Evolutionary conservation across 306 rosid species (phyloP).

Genomic region (Quercus parvula): DNA sequence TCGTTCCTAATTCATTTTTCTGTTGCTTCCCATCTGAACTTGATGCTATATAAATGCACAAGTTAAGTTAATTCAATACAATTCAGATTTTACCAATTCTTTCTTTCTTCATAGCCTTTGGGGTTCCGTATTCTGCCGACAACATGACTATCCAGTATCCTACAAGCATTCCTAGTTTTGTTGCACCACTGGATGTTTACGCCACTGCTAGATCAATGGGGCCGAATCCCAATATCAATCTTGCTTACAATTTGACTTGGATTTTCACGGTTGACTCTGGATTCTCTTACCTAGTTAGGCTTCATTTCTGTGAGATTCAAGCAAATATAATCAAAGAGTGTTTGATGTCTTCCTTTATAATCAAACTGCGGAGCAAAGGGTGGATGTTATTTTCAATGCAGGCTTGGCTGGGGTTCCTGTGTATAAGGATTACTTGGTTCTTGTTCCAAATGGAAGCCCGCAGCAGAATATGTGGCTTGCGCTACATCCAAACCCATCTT

Average conservation of each 20-base stretch:
- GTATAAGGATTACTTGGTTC: slow-evolving; percentile 55
- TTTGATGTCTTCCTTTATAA: slow-evolving; percentile 62
- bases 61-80: no score
- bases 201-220: slow-evolving; percentile 89
- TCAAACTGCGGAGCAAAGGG: slow-evolving; percentile 50
- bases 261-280: slow-evolving; percentile 66
- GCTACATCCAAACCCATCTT: slow-evolving; percentile 46
- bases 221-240: slow-evolving; percentile 41
- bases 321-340: slow-evolving; percentile 57
- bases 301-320: slow-evolving; percentile 79
- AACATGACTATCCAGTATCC: slow-evolving; percentile 42
- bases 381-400: slow-evolving; percentile 57
- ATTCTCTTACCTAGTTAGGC: slow-evolving; percentile 82
- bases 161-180: slow-evolving; percentile 34
- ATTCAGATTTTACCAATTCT: no score
- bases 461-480: slow-evolving; percentile 67
- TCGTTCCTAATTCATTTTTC: no score
- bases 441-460: slow-evolving; percentile 55
- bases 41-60: no score
- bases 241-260: slow-evolving; percentile 84
- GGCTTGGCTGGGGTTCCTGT: slow-evolving; percentile 38
- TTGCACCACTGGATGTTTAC: slow-evolving; percentile 73
- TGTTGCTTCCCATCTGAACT: no score
- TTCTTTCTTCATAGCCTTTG: no score
- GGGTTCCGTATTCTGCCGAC: slow-evolving; percentile 56